Conservation (phyloP, 2,329 filamentous ascomycete species). For the Knufia fluminis region DNA sequence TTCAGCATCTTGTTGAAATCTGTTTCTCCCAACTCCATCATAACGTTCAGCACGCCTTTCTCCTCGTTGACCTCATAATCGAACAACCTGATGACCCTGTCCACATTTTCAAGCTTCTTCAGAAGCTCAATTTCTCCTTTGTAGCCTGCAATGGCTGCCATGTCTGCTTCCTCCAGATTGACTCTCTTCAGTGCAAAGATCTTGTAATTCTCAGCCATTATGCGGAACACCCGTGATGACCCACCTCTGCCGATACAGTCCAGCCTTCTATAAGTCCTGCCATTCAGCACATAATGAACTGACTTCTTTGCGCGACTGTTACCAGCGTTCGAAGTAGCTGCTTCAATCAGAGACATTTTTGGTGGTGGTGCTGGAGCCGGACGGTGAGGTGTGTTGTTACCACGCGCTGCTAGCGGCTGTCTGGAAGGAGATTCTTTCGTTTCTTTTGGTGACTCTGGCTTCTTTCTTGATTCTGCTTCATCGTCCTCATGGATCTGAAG, state of each 20-base stretch:
- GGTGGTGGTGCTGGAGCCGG: conserved; percentile 70
- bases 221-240: conserved; percentile 87
- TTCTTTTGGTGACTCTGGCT: conserved; percentile 35
- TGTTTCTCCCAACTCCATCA: conserved; percentile 96
- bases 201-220: conserved; percentile 94
- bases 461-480: conserved; percentile 27
- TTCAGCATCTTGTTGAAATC: conserved; percentile 82
- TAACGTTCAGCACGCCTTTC: conserved; percentile 76
- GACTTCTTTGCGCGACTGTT: conserved; percentile 65
- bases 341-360: conserved; percentile 94
- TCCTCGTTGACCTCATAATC: conserved; percentile 92
- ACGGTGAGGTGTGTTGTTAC: conserved; percentile 65
- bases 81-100: conserved; percentile 80
- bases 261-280: conserved; percentile 79
- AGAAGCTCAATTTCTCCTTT: conserved; percentile 93
- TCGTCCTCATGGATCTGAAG: conserved; percentile 49
- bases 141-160: conserved; percentile 71
- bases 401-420: conserved; percentile 44
- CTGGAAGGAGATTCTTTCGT: conserved; percentile 34
- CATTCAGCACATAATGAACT: conserved; percentile 80
- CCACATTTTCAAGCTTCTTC: conserved; percentile 69
- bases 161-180: conserved; percentile 80
- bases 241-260: conserved; percentile 88
- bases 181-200: conserved; percentile 92
- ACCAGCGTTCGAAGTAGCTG: conserved; percentile 74